Base-by-base conservation (phyloP, 129 eudicot genomes). In the Dittrichia graveolens region DNA sequence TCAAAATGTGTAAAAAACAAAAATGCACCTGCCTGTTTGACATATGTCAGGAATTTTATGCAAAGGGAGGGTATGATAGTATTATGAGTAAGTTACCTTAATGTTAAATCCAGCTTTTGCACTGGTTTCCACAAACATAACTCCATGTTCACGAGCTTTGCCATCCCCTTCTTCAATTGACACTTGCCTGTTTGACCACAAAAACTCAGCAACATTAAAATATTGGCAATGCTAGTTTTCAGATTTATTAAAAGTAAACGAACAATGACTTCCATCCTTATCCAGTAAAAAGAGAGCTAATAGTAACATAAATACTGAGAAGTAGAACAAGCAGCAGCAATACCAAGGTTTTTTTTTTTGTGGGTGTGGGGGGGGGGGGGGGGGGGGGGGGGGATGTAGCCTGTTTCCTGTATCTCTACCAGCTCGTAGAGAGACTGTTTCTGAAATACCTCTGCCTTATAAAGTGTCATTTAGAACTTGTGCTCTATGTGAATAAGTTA, bases 51-150 rank as follows among this genome's bases (percentile, higher is more conserved):
- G 9, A 43, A 43, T 54, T 54, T 10, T 54, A 14, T 16, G 31
- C 7, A 15, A 54, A 16, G 24, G 9, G 31, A n/a, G 19, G 4
- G 9, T 54, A n/a, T 5, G 34, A 48, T 35, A 67, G 35, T 34
- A 38, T 68, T 35, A 46, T 7, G 40, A 47, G 61, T 38, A 73
- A 6, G 42, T 11, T 76, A 89, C 96, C 97, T 89, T 92, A 45
- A 92, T 83, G 62, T 92, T 88, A 68, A 92, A 92, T 43, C 91
- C 96, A 41, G 89, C 94, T 83, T 89, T 92, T 31, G 91, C 96
- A 77, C 96, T 89, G 34, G 97, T 88, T 78, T 92, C 96, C 47
- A 86, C 78, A 72, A 88, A 92, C 86, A 91, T 91, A 67, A 88
- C 77, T 16, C 96, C 91, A 50, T 45, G 34, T 59, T 91, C 90